These are phyloP conservation scores for Mycena sp. DNA, from an alignment of 1,284 basidiomycete genomes.

Conservation along the genomic window DNA sequence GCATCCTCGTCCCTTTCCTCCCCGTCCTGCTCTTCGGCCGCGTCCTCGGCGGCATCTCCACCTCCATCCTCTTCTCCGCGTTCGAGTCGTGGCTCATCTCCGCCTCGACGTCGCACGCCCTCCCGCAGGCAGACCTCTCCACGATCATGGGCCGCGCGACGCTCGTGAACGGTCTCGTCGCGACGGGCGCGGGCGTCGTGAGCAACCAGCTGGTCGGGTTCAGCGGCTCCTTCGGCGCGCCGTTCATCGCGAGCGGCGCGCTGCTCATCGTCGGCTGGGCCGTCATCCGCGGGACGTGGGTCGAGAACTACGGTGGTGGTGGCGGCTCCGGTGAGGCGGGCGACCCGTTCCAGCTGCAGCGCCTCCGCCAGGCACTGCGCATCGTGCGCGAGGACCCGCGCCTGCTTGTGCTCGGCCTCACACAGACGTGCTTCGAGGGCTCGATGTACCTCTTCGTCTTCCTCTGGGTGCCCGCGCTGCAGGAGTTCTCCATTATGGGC, in stretches of 20 bases:
- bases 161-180: slow-evolving; percentile 76
- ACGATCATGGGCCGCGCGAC: slow-evolving; percentile 77
- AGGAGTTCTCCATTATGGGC: slow-evolving; percentile 58
- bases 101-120: slow-evolving; percentile 57
- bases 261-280: slow-evolving; percentile 64
- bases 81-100: slow-evolving; percentile 82
- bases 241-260: slow-evolving; percentile 70
- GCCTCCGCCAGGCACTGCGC: slow-evolving; percentile 46
- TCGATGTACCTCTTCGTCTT: slow-evolving; percentile 88
- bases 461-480: slow-evolving; percentile 79
- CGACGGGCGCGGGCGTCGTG: slow-evolving; percentile 68
- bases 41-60: slow-evolving; percentile 73
- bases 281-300: slow-evolving; percentile 67
- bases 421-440: slow-evolving; percentile 82
- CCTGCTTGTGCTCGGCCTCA: slow-evolving; percentile 73
- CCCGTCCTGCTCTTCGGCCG: slow-evolving; percentile 70
- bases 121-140: slow-evolving; percentile 69
- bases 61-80: slow-evolving; percentile 77
- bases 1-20: slow-evolving; percentile 63
- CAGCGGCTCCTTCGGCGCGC: slow-evolving; percentile 61
- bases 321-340: slow-evolving; percentile 28
- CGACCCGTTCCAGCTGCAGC: slow-evolving; percentile 60
- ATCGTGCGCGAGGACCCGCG: slow-evolving; percentile 56
- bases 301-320: slow-evolving; percentile 70
- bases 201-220: slow-evolving; percentile 67